These are phyloP conservation scores for Amanita fuliginea DNA, from an alignment of 768 basidiomycete species.

Conservation along the genomic window DNA sequence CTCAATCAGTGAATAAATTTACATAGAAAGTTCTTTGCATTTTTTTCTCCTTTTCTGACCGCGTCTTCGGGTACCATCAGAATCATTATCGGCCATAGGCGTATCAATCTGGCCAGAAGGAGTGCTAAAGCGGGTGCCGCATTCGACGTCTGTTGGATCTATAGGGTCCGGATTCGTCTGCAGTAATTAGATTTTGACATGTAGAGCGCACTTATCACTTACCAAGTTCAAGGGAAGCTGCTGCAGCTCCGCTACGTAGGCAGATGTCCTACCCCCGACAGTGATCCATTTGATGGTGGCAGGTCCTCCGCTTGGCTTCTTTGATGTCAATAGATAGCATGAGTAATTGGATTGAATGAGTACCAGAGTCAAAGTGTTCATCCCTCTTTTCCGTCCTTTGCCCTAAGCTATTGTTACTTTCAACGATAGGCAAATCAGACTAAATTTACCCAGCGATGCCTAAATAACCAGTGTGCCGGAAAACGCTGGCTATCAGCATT, in stretches of 20 bases:
- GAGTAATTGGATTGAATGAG: conserved; percentile 1
- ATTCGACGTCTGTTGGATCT: not conserved
- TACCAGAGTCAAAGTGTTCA: conserved; percentile 35
- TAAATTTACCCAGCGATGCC: conserved; percentile 49
- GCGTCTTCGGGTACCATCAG: not conserved
- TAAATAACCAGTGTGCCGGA: conserved; percentile 58
- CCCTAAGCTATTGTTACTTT: conserved; percentile 22
- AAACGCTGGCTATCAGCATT: conserved; percentile 63
- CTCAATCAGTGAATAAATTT: conserved; percentile 39
- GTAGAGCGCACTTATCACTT: too few relatives aligned
- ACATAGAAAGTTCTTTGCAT: not conserved
- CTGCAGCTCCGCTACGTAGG: conserved; percentile 58
- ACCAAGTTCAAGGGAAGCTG: conserved; percentile 9
- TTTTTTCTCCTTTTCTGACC: not conserved
- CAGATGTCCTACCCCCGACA: conserved; percentile 70
- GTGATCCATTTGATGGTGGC: conserved; percentile 68
- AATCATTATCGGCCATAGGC: not conserved
- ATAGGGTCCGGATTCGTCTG: too few relatives aligned
- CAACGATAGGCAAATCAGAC: not conserved
- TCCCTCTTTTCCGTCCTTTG: conserved; percentile 41
- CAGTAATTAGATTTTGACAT: too few relatives aligned
- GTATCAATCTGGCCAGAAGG: not conserved
- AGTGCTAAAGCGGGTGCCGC: not conserved
- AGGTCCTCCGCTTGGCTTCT: conserved; percentile 53
- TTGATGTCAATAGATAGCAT: conserved; percentile 2